Conservation (phyloP, 768 basidiomycete species). For the Leccinum rimulosum region DNA sequence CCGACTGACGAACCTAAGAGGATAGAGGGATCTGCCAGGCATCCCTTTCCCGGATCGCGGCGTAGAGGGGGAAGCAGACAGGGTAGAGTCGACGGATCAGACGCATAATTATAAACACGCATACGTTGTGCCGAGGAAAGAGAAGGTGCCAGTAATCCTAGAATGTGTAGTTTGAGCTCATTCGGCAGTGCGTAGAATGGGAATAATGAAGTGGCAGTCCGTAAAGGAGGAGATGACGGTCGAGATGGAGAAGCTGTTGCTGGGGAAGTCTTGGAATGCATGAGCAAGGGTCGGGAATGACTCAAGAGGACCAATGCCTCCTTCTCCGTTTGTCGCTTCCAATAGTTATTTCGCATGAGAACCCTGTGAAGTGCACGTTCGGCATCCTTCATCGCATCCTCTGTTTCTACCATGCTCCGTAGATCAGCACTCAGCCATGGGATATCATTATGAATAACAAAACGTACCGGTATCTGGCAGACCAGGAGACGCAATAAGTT, state of each 20-base stretch:
- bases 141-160: constrained; percentile 53
- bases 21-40: constrained; percentile 22
- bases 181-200: constrained; percentile 47
- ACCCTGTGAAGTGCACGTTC: constrained; percentile 35
- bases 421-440: constrained; percentile 18
- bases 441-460: constrained; percentile 6
- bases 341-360: constrained; percentile 47
- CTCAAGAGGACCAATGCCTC: constrained; percentile 52
- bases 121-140: constrained; percentile 56
- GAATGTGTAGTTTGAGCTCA: constrained; percentile 56
- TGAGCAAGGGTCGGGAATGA: constrained; percentile 47
- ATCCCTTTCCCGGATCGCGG: constrained; percentile 15
- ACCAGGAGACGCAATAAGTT: constrained; percentile 17
- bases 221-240: constrained; percentile 12
- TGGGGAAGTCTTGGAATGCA: constrained; percentile 28
- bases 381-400: constrained; percentile 34
- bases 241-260: constrained; percentile 12
- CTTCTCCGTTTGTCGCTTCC: constrained; percentile 42
- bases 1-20: constrained; percentile 14
- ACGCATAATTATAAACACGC: constrained; percentile 55
- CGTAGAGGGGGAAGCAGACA: constrained; percentile 34
- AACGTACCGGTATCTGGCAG: constrained; percentile 9
- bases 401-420: constrained; percentile 16
- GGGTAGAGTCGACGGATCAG: constrained; percentile 49
- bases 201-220: constrained; percentile 24